phyloP scores from a whole-genome alignment of 768 basidiomycete genomes.

The Candolleomyces aberdarensis region DNA sequence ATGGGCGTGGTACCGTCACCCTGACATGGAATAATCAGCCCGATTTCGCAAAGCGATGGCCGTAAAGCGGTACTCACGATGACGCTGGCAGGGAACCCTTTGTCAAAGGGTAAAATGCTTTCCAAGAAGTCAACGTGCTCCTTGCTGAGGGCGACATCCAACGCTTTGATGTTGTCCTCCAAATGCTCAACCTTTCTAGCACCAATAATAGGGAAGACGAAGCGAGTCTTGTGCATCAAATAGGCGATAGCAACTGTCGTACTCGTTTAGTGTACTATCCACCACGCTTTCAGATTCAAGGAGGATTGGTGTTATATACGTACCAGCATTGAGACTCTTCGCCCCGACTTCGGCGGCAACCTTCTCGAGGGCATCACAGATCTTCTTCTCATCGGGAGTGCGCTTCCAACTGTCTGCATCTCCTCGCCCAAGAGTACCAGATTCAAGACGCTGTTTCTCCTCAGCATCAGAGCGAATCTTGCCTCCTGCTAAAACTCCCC shows the following conservation, averaged over 20 bases:
- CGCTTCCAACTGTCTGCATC: background rate
- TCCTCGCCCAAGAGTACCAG: background rate
- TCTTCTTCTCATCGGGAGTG: conserved; percentile 6
- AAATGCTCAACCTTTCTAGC: conserved; percentile 39
- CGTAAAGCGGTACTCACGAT: background rate
- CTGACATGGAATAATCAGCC: too few relatives aligned
- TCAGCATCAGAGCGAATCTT: conserved; percentile 49
- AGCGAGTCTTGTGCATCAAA: conserved; percentile 47
- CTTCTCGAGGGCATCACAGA: background rate
- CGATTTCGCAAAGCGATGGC: too few relatives aligned
- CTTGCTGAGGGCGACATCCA: conserved; percentile 33
- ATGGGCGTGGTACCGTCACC: too few relatives aligned
- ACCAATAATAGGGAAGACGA: conserved; percentile 43
- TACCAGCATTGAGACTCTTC: background rate
- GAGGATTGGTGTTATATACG: too few relatives aligned
- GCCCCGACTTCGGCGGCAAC: too few relatives aligned
- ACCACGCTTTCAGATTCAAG: background rate
- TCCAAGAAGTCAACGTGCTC: conserved; percentile 40
- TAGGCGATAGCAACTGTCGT: conserved; percentile 45
- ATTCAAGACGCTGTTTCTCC: background rate
- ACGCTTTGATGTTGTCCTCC: conserved; percentile 41
- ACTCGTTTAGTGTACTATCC: too few relatives aligned
- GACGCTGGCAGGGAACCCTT: conserved; percentile 5
- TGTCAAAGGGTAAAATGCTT: conserved; percentile 12
- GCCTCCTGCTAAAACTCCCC: conserved; percentile 29